phyloP scores from a whole-genome alignment of 371 early-diverging fungal species.

The Capillidium heterosporum region DNA sequence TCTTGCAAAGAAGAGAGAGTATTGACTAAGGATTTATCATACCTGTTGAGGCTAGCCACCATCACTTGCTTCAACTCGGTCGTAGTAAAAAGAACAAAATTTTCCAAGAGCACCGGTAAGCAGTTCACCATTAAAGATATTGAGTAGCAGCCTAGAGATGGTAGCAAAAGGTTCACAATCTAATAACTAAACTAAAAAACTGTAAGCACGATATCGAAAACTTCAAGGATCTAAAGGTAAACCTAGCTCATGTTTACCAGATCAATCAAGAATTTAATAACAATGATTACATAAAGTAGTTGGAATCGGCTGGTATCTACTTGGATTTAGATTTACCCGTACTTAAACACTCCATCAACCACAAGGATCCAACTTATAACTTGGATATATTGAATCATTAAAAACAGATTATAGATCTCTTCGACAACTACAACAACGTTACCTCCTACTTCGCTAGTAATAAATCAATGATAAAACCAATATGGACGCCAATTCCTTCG shows the following conservation, averaged over 20 bases:
- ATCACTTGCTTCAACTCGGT: slow-evolving; percentile 24
- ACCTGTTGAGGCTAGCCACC: neutral
- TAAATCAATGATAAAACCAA: slow-evolving; percentile 48
- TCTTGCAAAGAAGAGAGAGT: neutral
- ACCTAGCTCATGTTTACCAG: slow-evolving; percentile 58
- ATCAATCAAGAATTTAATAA: slow-evolving; percentile 27
- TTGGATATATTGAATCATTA: slow-evolving; percentile 32
- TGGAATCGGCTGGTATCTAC: slow-evolving; percentile 49
- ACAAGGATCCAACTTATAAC: slow-evolving; percentile 42
- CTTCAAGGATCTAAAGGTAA: slow-evolving; percentile 47
- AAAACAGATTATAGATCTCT: slow-evolving; percentile 37
- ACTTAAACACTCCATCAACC: slow-evolving; percentile 38
- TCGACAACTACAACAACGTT: slow-evolving; percentile 38
- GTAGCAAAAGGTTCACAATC: slow-evolving; percentile 21
- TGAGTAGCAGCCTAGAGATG: slow-evolving; percentile 58
- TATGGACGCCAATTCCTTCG: slow-evolving; percentile 45
- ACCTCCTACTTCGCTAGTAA: slow-evolving; percentile 60
- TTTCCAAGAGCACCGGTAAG: slow-evolving; percentile 50
- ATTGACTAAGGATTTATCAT: neutral
- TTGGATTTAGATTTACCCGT: slow-evolving; percentile 44
- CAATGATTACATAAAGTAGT: slow-evolving; percentile 49
- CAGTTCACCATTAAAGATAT: slow-evolving; percentile 64
- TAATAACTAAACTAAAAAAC: slow-evolving; percentile 31
- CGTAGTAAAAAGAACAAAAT: slow-evolving; percentile 44
- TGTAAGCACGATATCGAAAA: slow-evolving; percentile 39